A percentile compares a stretch with the other conserved stretches of the same genome.
Evolutionary conservation across 2,329 filamentous ascomycete genomes (phyloP).

Genomic region (Cryphonectria carpinicola): DNA sequence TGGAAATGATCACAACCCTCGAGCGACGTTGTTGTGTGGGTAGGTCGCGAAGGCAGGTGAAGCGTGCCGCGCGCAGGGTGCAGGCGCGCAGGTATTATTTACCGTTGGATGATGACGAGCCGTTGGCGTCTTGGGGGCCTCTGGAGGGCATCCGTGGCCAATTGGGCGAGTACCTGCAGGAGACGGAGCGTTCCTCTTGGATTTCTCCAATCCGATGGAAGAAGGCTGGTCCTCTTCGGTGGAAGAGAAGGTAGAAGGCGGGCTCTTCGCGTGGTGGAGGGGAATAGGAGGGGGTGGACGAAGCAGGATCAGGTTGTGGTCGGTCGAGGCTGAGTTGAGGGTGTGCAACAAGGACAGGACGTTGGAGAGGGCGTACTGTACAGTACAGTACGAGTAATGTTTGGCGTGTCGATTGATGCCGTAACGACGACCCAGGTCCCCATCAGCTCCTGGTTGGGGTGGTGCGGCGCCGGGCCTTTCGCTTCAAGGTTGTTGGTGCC

Average conservation of each 20-base stretch:
- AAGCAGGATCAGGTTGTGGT: conserved; percentile 1
- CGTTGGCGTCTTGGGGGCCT: conserved; percentile 27
- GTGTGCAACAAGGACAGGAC: background rate
- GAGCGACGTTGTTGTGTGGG: conserved; percentile 2
- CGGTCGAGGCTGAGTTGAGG: background rate
- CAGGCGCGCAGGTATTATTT: conserved; percentile 23
- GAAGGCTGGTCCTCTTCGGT: background rate
- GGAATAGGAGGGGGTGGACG: background rate
- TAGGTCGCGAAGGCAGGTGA: conserved; percentile 2
- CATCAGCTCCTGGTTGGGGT: conserved; percentile 1
- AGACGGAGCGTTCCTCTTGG: conserved; percentile 1
- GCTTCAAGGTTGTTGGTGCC: conserved; percentile 7
- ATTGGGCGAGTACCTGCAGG: conserved; percentile 13
- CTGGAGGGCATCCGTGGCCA: conserved; percentile 29
- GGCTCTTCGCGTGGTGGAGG: background rate
- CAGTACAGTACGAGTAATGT: background rate
- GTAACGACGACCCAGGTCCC: conserved; percentile 7
- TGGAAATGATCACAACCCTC: background rate
- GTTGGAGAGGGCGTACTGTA: background rate
- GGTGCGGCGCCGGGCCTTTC: conserved; percentile 11
- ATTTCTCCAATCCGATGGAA: background rate
- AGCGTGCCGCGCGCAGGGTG: conserved; percentile 2
- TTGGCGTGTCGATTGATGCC: background rate
- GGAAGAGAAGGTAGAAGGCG: background rate
- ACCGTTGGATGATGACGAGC: conserved; percentile 28